A percentile compares a stretch with the other conserved stretches of the same genome.
phyloP scores from a whole-genome alignment of 179 eudicot genomes.

The Beta macrorhiza region DNA sequence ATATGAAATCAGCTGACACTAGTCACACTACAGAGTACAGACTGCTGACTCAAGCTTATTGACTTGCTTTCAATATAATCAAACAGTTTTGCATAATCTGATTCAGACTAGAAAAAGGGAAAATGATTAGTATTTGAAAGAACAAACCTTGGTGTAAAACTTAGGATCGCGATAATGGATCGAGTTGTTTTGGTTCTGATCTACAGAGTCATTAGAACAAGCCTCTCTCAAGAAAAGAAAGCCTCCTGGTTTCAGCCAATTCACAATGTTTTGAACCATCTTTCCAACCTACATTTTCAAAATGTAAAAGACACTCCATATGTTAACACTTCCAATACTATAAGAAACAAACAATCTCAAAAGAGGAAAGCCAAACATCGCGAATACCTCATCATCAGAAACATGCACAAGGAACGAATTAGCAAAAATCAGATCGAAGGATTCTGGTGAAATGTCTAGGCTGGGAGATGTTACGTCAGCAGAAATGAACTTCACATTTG shows the following conservation, averaged over 20 bases:
- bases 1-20: background rate
- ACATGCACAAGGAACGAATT: conserved; percentile 90
- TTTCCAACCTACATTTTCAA: conserved; percentile 56
- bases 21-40: background rate
- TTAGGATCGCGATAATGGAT: conserved; percentile 87
- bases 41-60: background rate
- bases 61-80: background rate
- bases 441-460: conserved; percentile 56
- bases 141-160: conserved; percentile 71
- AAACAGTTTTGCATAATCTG: background rate
- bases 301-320: background rate
- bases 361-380: background rate
- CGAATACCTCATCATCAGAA: conserved; percentile 76
- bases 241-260: conserved; percentile 89
- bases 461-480: conserved; percentile 80
- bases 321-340: background rate
- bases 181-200: conserved; percentile 63
- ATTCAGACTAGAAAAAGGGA: background rate
- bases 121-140: background rate
- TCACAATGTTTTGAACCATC: conserved; percentile 62
- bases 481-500: conserved; percentile 80
- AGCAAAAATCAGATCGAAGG: conserved; percentile 76
- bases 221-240: conserved; percentile 76
- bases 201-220: conserved; percentile 81
- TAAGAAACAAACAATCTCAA: background rate